Conservation (phyloP, 495 filamentous ascomycete genomes). For the Daldinia caldariorum region DNA sequence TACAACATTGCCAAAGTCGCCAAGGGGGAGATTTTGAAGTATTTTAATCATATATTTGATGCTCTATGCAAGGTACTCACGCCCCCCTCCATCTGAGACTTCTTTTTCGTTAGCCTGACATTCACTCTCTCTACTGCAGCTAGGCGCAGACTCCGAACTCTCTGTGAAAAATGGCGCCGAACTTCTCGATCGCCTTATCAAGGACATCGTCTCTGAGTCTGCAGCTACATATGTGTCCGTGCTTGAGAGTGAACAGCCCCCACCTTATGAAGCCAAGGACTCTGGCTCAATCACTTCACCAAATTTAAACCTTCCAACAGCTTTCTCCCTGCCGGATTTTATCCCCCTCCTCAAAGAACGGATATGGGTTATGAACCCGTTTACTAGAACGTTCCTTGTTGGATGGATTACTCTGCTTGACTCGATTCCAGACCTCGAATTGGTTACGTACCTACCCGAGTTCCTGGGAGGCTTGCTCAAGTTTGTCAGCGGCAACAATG, state of each 20-base stretch:
- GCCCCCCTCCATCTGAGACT: neutral
- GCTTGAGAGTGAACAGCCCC: slow-evolving; percentile 67
- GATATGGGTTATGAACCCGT: slow-evolving; percentile 92
- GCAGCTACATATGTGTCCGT: slow-evolving; percentile 95
- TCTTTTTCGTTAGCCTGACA: slow-evolving; percentile 17
- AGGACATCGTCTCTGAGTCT: slow-evolving; percentile 97
- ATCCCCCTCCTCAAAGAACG: slow-evolving; percentile 93
- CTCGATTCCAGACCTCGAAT: slow-evolving; percentile 95
- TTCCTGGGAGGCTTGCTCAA: slow-evolving; percentile 91
- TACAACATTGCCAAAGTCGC: slow-evolving; percentile 99
- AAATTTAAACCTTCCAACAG: slow-evolving; percentile 74
- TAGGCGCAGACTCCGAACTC: slow-evolving; percentile 93
- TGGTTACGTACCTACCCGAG: slow-evolving; percentile 90
- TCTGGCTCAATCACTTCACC: slow-evolving; percentile 59
- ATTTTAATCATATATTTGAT: slow-evolving; percentile 99
- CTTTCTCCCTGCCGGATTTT: slow-evolving; percentile 91
- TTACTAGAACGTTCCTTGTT: slow-evolving; percentile 93
- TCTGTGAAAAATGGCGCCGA: slow-evolving; percentile 99
- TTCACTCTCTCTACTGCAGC: slow-evolving; percentile 57
- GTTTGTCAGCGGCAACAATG: slow-evolving; percentile 90
- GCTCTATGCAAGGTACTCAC: slow-evolving; percentile 88
- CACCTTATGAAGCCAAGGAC: slow-evolving; percentile 59
- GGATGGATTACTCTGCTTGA: slow-evolving; percentile 96
- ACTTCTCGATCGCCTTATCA: slow-evolving; percentile 92
- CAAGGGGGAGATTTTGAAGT: slow-evolving; percentile 94